Base-by-base conservation (phyloP, 78 protist species). In the Isochrysis galbana region DNA sequence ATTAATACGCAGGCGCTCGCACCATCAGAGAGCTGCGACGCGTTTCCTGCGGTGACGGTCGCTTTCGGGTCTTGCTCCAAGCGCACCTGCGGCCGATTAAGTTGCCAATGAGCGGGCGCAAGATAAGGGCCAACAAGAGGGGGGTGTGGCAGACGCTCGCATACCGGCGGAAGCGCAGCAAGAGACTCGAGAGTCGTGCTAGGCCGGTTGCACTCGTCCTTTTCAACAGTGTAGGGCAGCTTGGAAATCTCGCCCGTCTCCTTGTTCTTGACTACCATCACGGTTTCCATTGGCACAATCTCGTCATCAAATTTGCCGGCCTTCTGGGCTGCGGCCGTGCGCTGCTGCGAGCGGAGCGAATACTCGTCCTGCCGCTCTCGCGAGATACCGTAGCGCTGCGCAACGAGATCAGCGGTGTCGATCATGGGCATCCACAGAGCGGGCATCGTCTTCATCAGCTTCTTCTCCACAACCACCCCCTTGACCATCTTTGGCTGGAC, bases 351-450 rank as follows among this genome's bases (percentile, higher is more conserved):
- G 26, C 17, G 29, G 42, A 91, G 41, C 34, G 93, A 17, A 67
- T 77, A 84, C 46, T 3, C 93, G 89, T 82, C 93, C 55, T 55
- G 78, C 25, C 26, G 29, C n/a, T 78, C 69, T 38, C 93, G 90
- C n/a, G 93, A 54, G 67, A 91, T 34, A 23, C 72, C 39, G 80
- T 69, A 47, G 34, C 89, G 87, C 2, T 0, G 23, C 14, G 90
- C 69, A 32, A 80, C 70, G 44, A 47, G 26, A 51, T 91, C 93
- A 7, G 91, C 93, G 32, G 93, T 84, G 54, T 61, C 78, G 5
- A 80, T 61, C 93, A 91, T 91, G 55, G 83, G 87, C 91, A 91
- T 91, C 93, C 93, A 70, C 39, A 77, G 89, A 3, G 54, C 90
- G 26, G 44, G 44, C 46, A 7, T 4, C 74, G 34, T 21, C 41